Evolutionary conservation across 495 filamentous ascomycete species (phyloP).

Genomic region (Aspergillus hancockii): DNA sequence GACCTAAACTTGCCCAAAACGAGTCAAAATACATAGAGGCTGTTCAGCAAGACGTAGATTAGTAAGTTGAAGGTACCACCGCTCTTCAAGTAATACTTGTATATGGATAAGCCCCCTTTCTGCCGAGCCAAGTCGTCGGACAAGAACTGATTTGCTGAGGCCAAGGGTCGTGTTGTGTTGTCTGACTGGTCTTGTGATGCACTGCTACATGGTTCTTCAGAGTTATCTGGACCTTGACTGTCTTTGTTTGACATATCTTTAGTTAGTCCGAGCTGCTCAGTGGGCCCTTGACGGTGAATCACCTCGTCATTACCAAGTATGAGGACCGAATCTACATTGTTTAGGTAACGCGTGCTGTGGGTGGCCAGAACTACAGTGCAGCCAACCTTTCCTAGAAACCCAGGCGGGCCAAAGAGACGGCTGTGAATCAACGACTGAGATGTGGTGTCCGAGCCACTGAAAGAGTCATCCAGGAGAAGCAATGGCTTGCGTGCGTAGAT

Average conservation of each 20-base stretch:
- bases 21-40: conserved; percentile 4
- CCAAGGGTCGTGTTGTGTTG: background rate
- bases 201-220: background rate
- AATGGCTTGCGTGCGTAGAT: background rate
- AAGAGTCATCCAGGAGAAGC: background rate
- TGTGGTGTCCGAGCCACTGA: background rate
- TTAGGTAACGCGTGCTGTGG: too few relatives aligned
- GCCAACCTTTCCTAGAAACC: background rate
- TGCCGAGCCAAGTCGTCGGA: background rate
- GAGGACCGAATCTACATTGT: background rate
- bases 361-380: background rate
- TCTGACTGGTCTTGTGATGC: background rate
- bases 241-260: too few relatives aligned
- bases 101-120: conserved; percentile 1
- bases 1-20: conserved; percentile 4
- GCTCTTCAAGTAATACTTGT: conserved; percentile 2
- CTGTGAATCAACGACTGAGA: background rate
- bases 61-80: background rate
- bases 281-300: background rate
- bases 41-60: background rate
- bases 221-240: background rate
- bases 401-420: background rate
- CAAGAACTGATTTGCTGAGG: background rate
- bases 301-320: background rate
- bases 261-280: too few relatives aligned